Evolutionary conservation across 306 rosid species (phyloP).

Genomic region (Casuarina equisetifolia): DNA sequence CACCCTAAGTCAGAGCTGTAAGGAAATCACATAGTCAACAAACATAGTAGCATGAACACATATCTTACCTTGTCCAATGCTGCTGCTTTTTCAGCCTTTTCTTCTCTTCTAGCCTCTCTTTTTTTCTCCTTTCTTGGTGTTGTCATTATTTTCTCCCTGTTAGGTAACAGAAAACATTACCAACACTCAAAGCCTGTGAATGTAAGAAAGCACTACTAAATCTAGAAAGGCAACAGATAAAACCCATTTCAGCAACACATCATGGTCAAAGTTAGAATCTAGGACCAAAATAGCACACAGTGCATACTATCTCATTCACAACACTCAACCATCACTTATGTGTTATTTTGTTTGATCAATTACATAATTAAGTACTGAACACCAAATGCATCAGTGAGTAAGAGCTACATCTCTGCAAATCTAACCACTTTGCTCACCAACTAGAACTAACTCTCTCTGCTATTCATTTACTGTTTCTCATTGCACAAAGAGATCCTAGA

Average conservation of each 20-base stretch:
- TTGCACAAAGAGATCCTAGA: not conserved
- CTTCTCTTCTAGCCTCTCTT: slow-evolving; percentile 88
- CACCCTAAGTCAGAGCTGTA: slow-evolving; percentile 24
- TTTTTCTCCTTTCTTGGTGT: slow-evolving; percentile 78
- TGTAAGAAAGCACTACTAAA: not conserved
- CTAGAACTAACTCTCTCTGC: not conserved
- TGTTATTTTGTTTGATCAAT: not conserved
- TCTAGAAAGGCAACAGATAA: not conserved
- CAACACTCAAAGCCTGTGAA: not conserved
- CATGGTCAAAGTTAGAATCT: not conserved
- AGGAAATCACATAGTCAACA: slow-evolving; percentile 5
- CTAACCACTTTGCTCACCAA: not conserved
- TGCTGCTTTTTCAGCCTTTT: slow-evolving; percentile 81
- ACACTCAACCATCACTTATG: not conserved
- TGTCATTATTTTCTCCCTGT: slow-evolving; percentile 87
- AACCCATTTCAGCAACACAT: not conserved
- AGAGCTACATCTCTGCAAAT: not conserved
- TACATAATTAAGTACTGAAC: not conserved
- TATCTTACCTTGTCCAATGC: slow-evolving; percentile 60
- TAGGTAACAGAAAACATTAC: slow-evolving; percentile 12
- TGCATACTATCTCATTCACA: not conserved
- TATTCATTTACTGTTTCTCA: not conserved
- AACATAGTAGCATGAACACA: slow-evolving; percentile 17
- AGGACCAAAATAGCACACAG: not conserved
- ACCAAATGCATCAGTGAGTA: not conserved